Percentiles rank a stretch among this genome's conserved stretches.
These are phyloP conservation scores for Cystobasidium slooffiae DNA, from an alignment of 1,284 basidiomycete genomes.

Conservation along the genomic window DNA sequence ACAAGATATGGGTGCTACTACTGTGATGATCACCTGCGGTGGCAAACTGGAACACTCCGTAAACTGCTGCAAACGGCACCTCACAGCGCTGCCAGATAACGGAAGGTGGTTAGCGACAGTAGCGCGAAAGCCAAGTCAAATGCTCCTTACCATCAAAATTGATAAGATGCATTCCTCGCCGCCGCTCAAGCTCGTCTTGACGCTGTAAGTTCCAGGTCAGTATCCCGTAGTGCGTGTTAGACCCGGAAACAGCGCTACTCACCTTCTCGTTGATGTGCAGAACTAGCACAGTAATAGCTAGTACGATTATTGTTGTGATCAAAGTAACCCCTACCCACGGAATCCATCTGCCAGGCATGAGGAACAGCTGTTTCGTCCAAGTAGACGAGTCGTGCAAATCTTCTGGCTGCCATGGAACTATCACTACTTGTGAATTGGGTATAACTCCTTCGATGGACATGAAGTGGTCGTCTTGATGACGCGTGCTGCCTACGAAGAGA, in stretches of 20 bases:
- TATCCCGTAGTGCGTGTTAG: conserved; percentile 60
- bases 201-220: conserved; percentile 61
- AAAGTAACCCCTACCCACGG: conserved; percentile 92
- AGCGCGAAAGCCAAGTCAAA: neutral
- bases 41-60: too few relatives aligned
- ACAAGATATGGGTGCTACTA: too few relatives aligned
- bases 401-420: conserved; percentile 71
- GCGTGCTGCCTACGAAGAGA: conserved; percentile 85
- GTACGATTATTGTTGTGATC: conserved; percentile 70
- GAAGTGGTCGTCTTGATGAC: conserved; percentile 68
- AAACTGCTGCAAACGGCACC: too few relatives aligned
- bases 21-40: too few relatives aligned
- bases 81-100: neutral
- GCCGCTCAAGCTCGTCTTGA: conserved; percentile 88
- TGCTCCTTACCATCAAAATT: conserved; percentile 83
- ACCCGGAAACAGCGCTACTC: conserved; percentile 13
- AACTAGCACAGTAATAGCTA: conserved; percentile 82
- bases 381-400: conserved; percentile 59
- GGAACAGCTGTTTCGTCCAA: conserved; percentile 89
- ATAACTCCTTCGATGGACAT: conserved; percentile 95
- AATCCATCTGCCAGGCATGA: conserved; percentile 96
- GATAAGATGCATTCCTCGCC: conserved; percentile 86
- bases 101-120: neutral
- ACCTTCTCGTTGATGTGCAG: conserved; percentile 86
- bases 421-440: conserved; percentile 96